These are phyloP conservation scores for Mycena crocata DNA, from an alignment of 768 basidiomycete species.

Conservation along the genomic window DNA sequence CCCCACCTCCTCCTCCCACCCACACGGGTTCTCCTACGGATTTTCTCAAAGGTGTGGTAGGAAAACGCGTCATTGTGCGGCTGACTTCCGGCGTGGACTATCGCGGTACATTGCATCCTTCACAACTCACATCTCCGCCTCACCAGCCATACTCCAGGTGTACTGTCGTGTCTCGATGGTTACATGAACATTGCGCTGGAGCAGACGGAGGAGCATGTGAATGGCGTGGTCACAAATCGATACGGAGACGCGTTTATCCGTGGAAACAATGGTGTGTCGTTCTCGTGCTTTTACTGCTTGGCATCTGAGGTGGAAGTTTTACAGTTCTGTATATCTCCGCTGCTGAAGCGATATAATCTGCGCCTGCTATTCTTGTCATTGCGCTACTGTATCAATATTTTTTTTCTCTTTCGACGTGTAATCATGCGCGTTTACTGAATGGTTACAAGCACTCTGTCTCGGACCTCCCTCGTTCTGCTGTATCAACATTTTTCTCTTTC, in stretches of 20 bases:
- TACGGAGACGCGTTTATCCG: conserved; percentile 97
- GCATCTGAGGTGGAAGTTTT: conserved; percentile 12
- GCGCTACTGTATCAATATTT: conserved; percentile 21
- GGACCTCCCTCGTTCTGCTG: too few species aligned
- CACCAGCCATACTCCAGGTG: conserved; percentile 60
- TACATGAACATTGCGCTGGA: conserved; percentile 99
- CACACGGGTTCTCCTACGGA: conserved; percentile 88
- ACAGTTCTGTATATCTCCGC: conserved; percentile 85
- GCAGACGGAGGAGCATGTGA: conserved; percentile 96
- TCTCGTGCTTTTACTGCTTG: background rate
- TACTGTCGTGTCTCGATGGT: conserved; percentile 94
- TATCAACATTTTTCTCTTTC: too few species aligned
- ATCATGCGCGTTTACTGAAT: too few species aligned
- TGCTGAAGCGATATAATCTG: conserved; percentile 63
- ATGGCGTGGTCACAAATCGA: conserved; percentile 85
- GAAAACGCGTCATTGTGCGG: conserved; percentile 94
- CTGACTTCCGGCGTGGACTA: conserved; percentile 95
- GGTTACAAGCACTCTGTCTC: too few species aligned
- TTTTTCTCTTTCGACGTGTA: background rate
- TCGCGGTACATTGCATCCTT: conserved; percentile 65
- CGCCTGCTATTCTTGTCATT: conserved; percentile 9
- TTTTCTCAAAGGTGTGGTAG: conserved; percentile 95
- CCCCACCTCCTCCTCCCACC: conserved; percentile 59
- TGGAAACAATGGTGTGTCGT: conserved; percentile 84
- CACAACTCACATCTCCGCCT: background rate